Base-by-base conservation (phyloP, 1,284 basidiomycete species). In the Tranzscheliella williamsii region DNA sequence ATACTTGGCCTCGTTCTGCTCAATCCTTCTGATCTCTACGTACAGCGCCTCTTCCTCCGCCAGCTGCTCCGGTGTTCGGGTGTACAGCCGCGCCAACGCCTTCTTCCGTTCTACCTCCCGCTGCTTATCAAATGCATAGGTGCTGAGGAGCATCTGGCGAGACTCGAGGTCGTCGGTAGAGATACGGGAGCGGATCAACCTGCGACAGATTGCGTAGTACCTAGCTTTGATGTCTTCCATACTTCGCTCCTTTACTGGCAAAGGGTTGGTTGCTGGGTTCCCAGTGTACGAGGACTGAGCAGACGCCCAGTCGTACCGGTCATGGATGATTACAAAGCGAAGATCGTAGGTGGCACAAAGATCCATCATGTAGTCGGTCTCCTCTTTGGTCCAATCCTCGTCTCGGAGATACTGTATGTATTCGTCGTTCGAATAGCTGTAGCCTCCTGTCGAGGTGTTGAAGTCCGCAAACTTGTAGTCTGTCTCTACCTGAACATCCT, bases 11-110 rank as follows among this genome's bases (percentile, higher is more conserved):
- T 96, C 91, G 66, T 85, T 91, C 79, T 97, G 94, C 76, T 97
- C 93, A 40, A 98, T 83, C 11, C 91, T 85, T 72, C 94, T 91
- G 40, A 95, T 84, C 78, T 98, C 93, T 61, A 97, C 82, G 79
- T 91, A 98, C 0, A 99, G 82, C 4, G 91, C 90, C 71, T 97
- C 93, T 81, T 98, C 95, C 75, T 99, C 94, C 8, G 87, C 87
- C 32, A 96, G 86, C 79, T 97, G 91, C 42, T 89, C 86, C 1
- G 87, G 84, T 0, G 91, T 91, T 9, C 94, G 86, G 48, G 85
- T 85, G 78, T 94, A 90, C 12, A 98, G 84, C 53, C 87, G 88
- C 2, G 84, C 81, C 9, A 97, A 84, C 67, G 96, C 95, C 55
- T 86, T 86, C 79, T 94, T 97, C 48, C 95, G 87, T 60, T 87